These are phyloP conservation scores for Sophora flavescens DNA, from an alignment of 306 rosid species.

Conservation along the genomic window DNA sequence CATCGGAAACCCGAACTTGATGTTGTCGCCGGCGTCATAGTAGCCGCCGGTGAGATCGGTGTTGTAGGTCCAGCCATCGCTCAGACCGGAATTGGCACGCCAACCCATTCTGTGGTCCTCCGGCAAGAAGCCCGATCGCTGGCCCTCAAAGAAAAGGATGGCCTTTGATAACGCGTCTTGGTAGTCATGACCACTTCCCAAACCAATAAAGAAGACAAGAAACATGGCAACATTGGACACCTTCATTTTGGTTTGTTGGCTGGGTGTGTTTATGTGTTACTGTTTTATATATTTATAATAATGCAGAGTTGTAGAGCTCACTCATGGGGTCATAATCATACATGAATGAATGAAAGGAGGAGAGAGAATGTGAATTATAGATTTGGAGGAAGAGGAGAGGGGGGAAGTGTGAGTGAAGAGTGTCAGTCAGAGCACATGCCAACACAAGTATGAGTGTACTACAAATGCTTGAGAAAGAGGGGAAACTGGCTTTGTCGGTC, in stretches of 20 bases:
- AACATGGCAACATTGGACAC: not conserved
- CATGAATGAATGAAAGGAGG: conserved; percentile 4
- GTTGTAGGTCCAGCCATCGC: conserved; percentile 76
- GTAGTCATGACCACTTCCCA: conserved; percentile 63
- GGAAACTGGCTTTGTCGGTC: no score
- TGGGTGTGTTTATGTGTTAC: not conserved
- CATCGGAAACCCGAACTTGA: conserved; percentile 58
- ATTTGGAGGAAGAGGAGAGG: not conserved
- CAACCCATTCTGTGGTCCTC: conserved; percentile 65
- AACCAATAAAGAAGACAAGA: not conserved
- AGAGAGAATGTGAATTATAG: not conserved
- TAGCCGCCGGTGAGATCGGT: conserved; percentile 55
- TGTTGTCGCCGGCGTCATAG: conserved; percentile 58
- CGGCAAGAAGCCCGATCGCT: conserved; percentile 81
- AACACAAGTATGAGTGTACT: no score
- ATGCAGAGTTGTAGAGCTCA: not conserved
- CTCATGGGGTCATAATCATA: conserved; percentile 41
- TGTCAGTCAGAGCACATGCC: no score
- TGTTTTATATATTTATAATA: not conserved
- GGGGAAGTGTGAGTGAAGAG: not conserved
- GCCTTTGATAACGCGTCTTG: conserved; percentile 78
- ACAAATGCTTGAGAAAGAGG: no score
- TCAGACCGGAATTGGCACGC: conserved; percentile 71
- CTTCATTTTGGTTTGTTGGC: conserved; percentile 20
- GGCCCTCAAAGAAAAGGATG: conserved; percentile 80